Base-by-base conservation (phyloP, 805 yeast species). In the Priceomyces carsonii region DNA sequence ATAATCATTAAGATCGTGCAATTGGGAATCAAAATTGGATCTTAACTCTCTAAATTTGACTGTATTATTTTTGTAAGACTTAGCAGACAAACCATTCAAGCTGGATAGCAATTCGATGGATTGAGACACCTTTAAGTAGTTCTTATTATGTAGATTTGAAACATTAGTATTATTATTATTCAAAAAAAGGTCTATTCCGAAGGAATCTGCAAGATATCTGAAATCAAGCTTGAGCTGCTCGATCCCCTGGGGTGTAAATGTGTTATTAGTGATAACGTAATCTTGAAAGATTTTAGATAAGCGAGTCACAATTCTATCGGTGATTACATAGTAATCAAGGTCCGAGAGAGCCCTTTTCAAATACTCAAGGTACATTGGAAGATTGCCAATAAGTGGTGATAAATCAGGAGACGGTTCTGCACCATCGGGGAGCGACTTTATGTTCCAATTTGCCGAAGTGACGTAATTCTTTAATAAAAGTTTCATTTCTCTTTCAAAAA, bases 211-310 rank as follows among this genome's bases (percentile, higher is more conserved):
- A 16, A 54, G 18, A 16, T 40, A 59, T 6, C 49, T 49, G 20
- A 65, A 44, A 42, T 68, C 73, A 4, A 38, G 36, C 8, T 45
- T 42, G 17, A 68, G 50, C 43, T 66, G 72, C n/a, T 35, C 38
- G 5, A 56, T 49, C 1, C 73, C 73, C 2, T 16, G 16, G 15
- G 42, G 48, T 36, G 50, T 56, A 43, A 68, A 68, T 36, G 49
- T 57, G 41, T 66, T 66, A 39, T 66, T 68, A 21, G 70, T 61
- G 25, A 68, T 48, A 22, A 68, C 51, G 36, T 63, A 68, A 38
- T 68, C 74, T 22, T 47, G 51, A 30, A 66, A 40, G 10, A 65
- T 52, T 8, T 36, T 33, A 12, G 62, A 55, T 10, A 59, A 32
- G 3, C 53, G 35, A n/a, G 61, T 46, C 1, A 60, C 55, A 0